These are phyloP conservation scores for Ampelomyces quisqualis DNA, from an alignment of 2,329 filamentous ascomycete genomes.

Conservation along the genomic window DNA sequence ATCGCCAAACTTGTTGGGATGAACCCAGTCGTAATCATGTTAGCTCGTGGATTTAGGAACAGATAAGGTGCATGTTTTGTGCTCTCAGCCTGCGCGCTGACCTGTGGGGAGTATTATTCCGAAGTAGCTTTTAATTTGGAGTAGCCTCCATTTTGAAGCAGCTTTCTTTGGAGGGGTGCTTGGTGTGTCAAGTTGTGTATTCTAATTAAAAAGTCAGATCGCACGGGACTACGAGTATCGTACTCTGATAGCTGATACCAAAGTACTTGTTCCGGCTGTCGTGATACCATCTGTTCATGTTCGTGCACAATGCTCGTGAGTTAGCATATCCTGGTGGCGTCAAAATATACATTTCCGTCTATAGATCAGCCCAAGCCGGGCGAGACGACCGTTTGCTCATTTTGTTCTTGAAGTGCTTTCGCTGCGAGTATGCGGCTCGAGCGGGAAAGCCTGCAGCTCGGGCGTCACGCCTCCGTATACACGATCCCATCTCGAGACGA, in stretches of 20 bases:
- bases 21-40: background rate
- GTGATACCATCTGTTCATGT: background rate
- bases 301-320: background rate
- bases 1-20: background rate
- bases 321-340: background rate
- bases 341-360: background rate
- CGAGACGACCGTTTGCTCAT: background rate
- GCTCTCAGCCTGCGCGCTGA: background rate
- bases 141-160: background rate
- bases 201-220: background rate
- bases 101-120: background rate
- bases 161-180: background rate
- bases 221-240: background rate
- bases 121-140: background rate
- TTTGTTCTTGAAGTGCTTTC: background rate
- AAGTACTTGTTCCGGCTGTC: background rate
- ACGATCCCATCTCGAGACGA: slow-evolving; percentile 52
- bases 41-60: background rate
- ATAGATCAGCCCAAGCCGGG: background rate
- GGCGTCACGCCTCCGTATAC: slow-evolving; percentile 56
- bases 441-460: slow-evolving; percentile 57
- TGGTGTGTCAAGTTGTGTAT: background rate
- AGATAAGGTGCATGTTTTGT: background rate
- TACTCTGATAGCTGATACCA: background rate
- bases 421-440: slow-evolving; percentile 44